These are phyloP conservation scores for Sporisorium scitamineum DNA, from an alignment of 1,284 basidiomycete genomes.

Conservation along the genomic window DNA sequence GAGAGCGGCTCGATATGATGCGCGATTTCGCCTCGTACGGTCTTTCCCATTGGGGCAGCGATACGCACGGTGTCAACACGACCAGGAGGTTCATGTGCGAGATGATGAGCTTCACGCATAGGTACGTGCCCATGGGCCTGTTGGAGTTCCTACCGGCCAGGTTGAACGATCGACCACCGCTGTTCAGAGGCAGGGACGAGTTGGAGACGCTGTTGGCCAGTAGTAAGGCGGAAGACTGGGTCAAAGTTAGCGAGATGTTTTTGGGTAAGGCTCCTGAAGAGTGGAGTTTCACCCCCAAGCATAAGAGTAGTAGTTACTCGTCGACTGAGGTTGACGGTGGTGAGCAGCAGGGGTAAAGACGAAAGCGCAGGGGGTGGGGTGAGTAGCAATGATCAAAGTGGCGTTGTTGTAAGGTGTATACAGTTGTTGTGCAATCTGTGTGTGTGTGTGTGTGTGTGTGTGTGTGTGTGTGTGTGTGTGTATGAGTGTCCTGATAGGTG, in stretches of 20 bases:
- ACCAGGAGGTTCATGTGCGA: slow-evolving; percentile 94
- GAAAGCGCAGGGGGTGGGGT: neutral
- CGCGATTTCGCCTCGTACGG: slow-evolving; percentile 72
- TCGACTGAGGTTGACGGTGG: slow-evolving; percentile 17
- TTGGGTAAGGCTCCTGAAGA: slow-evolving; percentile 77
- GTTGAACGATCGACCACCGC: slow-evolving; percentile 90
- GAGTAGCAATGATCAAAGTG: neutral
- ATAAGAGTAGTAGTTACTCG: slow-evolving; percentile 46
- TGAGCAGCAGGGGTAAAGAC: slow-evolving; percentile 43
- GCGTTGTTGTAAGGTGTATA: neutral
- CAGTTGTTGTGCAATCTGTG: too few relatives aligned
- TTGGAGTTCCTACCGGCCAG: slow-evolving; percentile 84
- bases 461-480: too few relatives aligned
- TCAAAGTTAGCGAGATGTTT: slow-evolving; percentile 95
- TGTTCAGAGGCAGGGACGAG: slow-evolving; percentile 86
- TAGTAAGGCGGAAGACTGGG: slow-evolving; percentile 88
- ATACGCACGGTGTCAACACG: slow-evolving; percentile 81
- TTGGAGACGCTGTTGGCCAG: slow-evolving; percentile 84
- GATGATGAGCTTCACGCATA: slow-evolving; percentile 91
- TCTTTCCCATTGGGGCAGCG: slow-evolving; percentile 66
- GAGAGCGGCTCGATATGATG: slow-evolving; percentile 88
- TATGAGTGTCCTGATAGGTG: too few relatives aligned
- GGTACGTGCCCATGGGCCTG: slow-evolving; percentile 92
- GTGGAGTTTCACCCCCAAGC: slow-evolving; percentile 73
- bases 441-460: too few relatives aligned